Conservation (phyloP, 768 basidiomycete genomes). For the Tulasnella sp. region DNA sequence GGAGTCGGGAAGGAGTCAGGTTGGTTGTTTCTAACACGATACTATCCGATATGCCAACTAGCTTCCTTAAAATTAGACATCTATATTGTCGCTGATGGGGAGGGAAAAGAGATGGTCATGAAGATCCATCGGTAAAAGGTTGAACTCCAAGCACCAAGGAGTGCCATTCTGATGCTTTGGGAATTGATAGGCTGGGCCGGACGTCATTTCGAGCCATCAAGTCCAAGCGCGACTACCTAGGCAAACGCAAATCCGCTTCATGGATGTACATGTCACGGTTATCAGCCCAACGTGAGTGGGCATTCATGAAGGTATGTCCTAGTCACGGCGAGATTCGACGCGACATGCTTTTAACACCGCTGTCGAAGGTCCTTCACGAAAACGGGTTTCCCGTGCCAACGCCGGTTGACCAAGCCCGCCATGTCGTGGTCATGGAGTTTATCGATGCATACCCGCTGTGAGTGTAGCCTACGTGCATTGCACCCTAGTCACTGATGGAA, state of each 20-base stretch:
- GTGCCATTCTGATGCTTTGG: background rate
- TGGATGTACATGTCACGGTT: constrained; percentile 99
- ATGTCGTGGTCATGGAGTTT: constrained; percentile 93
- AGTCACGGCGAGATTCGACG: background rate
- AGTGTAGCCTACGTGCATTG: constrained; percentile 22
- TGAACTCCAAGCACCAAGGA: background rate
- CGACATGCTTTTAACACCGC: background rate
- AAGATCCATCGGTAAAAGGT: constrained; percentile 77
- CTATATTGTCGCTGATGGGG: constrained; percentile 76
- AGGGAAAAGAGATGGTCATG: constrained; percentile 77
- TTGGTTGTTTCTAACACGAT: constrained; percentile 24
- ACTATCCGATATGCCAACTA: background rate
- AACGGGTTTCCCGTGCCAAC: constrained; percentile 87
- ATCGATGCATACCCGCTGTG: constrained; percentile 92
- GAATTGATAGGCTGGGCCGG: constrained; percentile 65
- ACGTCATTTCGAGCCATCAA: constrained; percentile 96
- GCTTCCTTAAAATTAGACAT: constrained; percentile 46
- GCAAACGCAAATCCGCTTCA: constrained; percentile 87
- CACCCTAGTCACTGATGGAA: background rate
- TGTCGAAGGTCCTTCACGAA: constrained; percentile 74
- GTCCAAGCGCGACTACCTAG: constrained; percentile 89
- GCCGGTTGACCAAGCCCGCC: constrained; percentile 89
- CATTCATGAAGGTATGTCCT: constrained; percentile 83
- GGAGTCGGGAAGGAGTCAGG: constrained; percentile 98
- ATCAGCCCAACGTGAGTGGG: constrained; percentile 95